A percentile compares a stretch with the other conserved stretches of the same genome.
Evolutionary conservation across 2,329 filamentous ascomycete genomes (phyloP).

Genomic region (Neocatenulostroma microsporum): DNA sequence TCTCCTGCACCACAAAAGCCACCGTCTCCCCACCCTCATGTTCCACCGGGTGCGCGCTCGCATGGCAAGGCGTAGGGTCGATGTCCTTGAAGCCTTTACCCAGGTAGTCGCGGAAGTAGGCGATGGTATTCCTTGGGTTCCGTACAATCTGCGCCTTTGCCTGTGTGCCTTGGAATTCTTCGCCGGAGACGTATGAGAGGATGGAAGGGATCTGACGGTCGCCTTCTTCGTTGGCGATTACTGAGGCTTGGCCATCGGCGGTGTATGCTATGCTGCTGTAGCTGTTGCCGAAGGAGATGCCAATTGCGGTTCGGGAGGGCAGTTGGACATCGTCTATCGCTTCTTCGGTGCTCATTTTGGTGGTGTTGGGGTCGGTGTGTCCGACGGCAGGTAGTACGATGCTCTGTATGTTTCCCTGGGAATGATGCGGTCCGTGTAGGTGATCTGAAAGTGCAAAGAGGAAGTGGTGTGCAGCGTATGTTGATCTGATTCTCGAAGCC

Average conservation of each 20-base stretch:
- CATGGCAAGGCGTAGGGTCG: conserved; percentile 90
- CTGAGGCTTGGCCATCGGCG: conserved; percentile 73
- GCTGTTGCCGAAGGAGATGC: conserved; percentile 95
- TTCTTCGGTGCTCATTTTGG: conserved; percentile 46
- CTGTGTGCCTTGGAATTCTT: conserved; percentile 94
- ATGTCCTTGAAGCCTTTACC: conserved; percentile 93
- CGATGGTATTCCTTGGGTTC: conserved; percentile 86
- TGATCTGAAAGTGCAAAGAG: too few species aligned
- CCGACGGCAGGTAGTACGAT: too few species aligned
- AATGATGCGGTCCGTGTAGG: too few species aligned
- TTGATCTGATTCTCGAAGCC: too few species aligned
- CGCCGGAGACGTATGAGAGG: conserved; percentile 88
- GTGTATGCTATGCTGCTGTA: conserved; percentile 97
- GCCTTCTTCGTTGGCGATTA: conserved; percentile 98
- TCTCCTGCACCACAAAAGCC: conserved; percentile 75
- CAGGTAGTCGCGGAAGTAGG: conserved; percentile 92
- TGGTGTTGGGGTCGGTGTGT: too few species aligned
- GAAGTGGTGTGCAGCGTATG: too few species aligned
- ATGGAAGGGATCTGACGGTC: conserved; percentile 96
- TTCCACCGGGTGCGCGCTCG: conserved; percentile 82
- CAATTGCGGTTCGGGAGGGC: conserved; percentile 56
- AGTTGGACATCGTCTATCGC: conserved; percentile 39
- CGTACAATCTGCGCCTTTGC: conserved; percentile 89
- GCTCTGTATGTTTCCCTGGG: too few species aligned
- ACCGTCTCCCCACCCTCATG: conserved; percentile 53